These are phyloP conservation scores for Esteya vermicola DNA, from an alignment of 2,329 filamentous ascomycete genomes.

Conservation along the genomic window DNA sequence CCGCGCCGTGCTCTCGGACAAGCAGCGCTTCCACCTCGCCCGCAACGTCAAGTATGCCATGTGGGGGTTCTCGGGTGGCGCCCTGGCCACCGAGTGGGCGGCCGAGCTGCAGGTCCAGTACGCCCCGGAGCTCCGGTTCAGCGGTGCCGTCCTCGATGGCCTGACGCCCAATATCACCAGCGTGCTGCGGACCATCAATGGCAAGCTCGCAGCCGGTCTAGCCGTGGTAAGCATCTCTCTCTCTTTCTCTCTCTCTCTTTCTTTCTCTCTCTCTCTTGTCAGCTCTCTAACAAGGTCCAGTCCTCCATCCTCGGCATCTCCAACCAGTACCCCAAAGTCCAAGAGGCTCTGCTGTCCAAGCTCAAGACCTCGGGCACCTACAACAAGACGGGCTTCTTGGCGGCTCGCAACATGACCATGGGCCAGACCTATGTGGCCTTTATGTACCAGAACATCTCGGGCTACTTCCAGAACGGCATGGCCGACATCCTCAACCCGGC, in stretches of 20 bases:
- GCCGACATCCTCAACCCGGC: conserved; percentile 12
- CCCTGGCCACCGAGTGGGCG: conserved; percentile 32
- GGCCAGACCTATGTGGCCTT: conserved; percentile 17
- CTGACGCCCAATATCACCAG: conserved; percentile 24
- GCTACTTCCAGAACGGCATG: conserved; percentile 25
- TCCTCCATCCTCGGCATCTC: conserved; percentile 20
- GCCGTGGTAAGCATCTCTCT: conserved; percentile 14
- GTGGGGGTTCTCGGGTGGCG: conserved; percentile 41
- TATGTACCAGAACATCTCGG: conserved; percentile 19
- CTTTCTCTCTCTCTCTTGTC: too few relatives aligned
- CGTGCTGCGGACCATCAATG: conserved; percentile 19
- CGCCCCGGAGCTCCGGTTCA: conserved; percentile 30
- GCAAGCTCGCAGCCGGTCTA: conserved; percentile 18
- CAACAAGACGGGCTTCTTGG: conserved; percentile 20
- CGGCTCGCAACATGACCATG: conserved; percentile 14
- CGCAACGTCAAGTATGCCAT: conserved; percentile 15
- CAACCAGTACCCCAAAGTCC: conserved; percentile 18
- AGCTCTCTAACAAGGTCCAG: too few relatives aligned
- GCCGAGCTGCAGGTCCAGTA: conserved; percentile 32
- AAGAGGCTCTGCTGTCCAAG: conserved; percentile 13
- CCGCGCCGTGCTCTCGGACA: conserved; percentile 21
- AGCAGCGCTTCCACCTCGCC: conserved; percentile 10
- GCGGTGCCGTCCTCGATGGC: conserved; percentile 30
- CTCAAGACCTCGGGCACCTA: conserved; percentile 17
- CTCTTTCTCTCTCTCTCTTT: too few relatives aligned